phyloP scores from a whole-genome alignment of 2,329 filamentous ascomycete genomes.

The Ophiocordyceps australis region DNA sequence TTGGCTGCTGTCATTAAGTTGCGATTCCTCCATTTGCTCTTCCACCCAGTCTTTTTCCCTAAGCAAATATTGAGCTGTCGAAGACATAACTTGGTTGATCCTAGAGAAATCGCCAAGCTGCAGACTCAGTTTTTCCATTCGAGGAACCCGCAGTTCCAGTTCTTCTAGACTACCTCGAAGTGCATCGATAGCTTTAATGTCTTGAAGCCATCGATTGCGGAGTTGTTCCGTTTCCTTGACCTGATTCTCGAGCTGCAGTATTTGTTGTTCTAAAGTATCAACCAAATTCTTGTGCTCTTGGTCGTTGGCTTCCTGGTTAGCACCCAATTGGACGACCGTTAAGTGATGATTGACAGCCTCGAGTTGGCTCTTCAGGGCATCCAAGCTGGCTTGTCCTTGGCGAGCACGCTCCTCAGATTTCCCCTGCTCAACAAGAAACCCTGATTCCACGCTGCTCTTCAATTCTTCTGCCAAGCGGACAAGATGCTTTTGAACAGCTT shows the following conservation, averaged over 20 bases:
- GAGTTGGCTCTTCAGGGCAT: slow-evolving; percentile 6
- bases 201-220: slow-evolving; percentile 9
- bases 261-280: slow-evolving; percentile 4
- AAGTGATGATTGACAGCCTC: slow-evolving; percentile 6
- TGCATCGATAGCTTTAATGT: slow-evolving; percentile 9
- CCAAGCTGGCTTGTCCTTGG: slow-evolving; percentile 3
- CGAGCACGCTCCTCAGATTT: slow-evolving; percentile 5
- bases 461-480: slow-evolving; percentile 5
- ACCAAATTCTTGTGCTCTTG: background rate
- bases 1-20: too few relatives aligned
- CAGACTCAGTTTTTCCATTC: slow-evolving; percentile 7
- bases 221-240: slow-evolving; percentile 5
- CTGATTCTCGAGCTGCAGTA: slow-evolving; percentile 7
- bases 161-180: slow-evolving; percentile 8
- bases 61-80: slow-evolving; percentile 10
- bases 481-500: slow-evolving; percentile 5
- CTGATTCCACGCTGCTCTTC: slow-evolving; percentile 6
- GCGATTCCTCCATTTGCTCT: background rate
- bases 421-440: slow-evolving; percentile 6
- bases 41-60: slow-evolving; percentile 12
- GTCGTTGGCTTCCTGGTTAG: background rate
- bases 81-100: slow-evolving; percentile 10
- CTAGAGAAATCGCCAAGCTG: slow-evolving; percentile 9
- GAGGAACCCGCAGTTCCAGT: slow-evolving; percentile 7
- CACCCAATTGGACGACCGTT: background rate